Conservation (phyloP, 805 yeast species). For the Ogataea saltuana region DNA sequence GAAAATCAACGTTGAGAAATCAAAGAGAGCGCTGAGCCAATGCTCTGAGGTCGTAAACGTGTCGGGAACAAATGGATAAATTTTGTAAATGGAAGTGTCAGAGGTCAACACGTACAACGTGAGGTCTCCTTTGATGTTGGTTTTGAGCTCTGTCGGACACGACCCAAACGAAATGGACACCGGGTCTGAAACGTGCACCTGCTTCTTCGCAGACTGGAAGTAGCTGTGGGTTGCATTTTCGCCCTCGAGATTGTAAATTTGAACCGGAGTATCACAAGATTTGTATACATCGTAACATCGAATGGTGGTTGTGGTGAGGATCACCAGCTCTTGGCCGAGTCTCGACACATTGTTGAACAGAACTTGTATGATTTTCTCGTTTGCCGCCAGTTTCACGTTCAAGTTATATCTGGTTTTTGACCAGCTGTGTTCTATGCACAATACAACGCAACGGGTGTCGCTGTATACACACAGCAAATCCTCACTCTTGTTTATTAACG, state of each 20-base stretch:
- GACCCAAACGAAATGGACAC: constrained; percentile 51
- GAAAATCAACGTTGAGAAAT: constrained; percentile 25
- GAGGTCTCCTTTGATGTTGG: constrained; percentile 43
- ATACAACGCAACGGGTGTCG: constrained; percentile 16
- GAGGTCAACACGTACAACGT: constrained; percentile 52
- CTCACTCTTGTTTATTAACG: constrained; percentile 28
- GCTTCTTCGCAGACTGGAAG: constrained; percentile 13
- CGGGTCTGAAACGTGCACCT: constrained; percentile 31
- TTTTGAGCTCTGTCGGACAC: constrained; percentile 14
- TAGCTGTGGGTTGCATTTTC: constrained; percentile 25
- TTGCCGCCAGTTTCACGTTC: constrained; percentile 10
- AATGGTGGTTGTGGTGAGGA: constrained; percentile 40
- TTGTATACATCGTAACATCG: constrained; percentile 38
- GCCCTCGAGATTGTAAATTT: constrained; percentile 25
- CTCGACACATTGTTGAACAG: constrained; percentile 48
- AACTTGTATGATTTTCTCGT: constrained; percentile 38
- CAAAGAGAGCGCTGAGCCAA: constrained; percentile 33
- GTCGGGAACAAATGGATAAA: constrained; percentile 66
- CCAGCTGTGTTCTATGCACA: constrained; percentile 24
- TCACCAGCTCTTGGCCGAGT: constrained; percentile 44
- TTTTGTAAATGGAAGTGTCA: constrained; percentile 59
- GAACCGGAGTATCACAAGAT: constrained; percentile 23
- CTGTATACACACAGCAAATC: constrained; percentile 32
- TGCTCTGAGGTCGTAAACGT: constrained; percentile 39
- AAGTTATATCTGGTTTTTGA: constrained; percentile 19